Percentiles rank a stretch among this genome's conserved stretches.
Conservation (phyloP, 371 early-diverging fungal species). For the Capillidium heterosporum region DNA sequence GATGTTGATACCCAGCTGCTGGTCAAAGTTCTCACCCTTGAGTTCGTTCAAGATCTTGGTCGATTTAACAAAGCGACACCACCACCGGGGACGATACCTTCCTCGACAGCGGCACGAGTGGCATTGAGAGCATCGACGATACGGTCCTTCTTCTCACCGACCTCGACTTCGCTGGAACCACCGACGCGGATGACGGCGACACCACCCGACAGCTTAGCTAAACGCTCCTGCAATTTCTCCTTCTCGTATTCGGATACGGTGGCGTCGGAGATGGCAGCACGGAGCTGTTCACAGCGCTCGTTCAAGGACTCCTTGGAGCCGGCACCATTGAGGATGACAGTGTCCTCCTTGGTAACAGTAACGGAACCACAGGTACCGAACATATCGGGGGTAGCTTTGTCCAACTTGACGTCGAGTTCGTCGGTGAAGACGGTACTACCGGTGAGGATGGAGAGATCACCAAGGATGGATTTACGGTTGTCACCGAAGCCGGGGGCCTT, state of each 20-base stretch:
- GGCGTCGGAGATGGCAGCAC: constrained; percentile 61
- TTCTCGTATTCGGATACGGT: constrained; percentile 87
- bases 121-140: constrained; percentile 96
- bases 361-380: constrained; percentile 75
- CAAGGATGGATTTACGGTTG: constrained; percentile 94
- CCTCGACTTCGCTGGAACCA: constrained; percentile 92
- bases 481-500: constrained; percentile 98
- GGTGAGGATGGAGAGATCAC: constrained; percentile 90
- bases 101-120: constrained; percentile 96
- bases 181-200: constrained; percentile 97
- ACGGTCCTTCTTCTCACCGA: constrained; percentile 98
- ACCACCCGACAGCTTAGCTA: constrained; percentile 93
- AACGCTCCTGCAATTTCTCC: constrained; percentile 96
- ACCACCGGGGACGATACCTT: constrained; percentile 96
- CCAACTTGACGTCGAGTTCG: constrained; percentile 88
- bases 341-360: constrained; percentile 95
- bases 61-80: constrained; percentile 91
- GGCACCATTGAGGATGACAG: constrained; percentile 78
- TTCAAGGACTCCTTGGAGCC: constrained; percentile 71
- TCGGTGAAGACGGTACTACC: constrained; percentile 88
- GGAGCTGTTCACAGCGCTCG: constrained; percentile 92
- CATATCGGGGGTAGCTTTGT: constrained; percentile 76
- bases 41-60: constrained; percentile 52
- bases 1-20: constrained; percentile 89
- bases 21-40: constrained; percentile 90